phyloP scores from a whole-genome alignment of 23 red algal genomes.

The Gracilaria gracilis region DNA sequence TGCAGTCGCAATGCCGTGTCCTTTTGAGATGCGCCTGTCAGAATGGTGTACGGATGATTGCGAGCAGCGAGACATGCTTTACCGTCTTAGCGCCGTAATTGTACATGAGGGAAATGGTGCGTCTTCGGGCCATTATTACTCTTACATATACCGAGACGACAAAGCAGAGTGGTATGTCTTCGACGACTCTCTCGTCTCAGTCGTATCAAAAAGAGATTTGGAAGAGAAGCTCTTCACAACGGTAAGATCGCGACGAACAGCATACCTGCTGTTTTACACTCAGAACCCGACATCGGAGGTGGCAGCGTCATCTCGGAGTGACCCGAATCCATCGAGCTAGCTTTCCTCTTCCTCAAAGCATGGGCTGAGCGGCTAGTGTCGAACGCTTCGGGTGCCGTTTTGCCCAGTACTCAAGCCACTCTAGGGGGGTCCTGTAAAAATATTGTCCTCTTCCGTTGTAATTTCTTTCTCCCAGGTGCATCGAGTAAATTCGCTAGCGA shows the following conservation, averaged over 20 bases:
- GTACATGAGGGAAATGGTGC: conserved; percentile 79
- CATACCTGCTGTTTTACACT: conserved; percentile 79
- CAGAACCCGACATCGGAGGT: background rate
- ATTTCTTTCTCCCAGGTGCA: background rate
- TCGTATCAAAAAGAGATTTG: conserved; percentile 33
- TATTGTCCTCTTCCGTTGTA: conserved; percentile 2
- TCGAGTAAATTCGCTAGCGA: background rate
- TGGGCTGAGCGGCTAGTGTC: background rate
- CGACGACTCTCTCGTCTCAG: conserved; percentile 72
- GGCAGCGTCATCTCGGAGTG: background rate
- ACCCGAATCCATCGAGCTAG: conserved; percentile 5
- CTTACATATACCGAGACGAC: conserved; percentile 61
- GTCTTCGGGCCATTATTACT: conserved; percentile 83
- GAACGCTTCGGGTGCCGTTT: background rate
- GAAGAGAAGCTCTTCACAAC: conserved; percentile 61
- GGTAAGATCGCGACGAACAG: conserved; percentile 48
- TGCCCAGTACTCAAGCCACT: background rate
- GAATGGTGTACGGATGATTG: conserved; percentile 65
- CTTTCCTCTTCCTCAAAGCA: background rate
- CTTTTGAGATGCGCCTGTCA: conserved; percentile 44
- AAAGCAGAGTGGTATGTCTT: conserved; percentile 63
- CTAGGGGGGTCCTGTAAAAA: conserved; percentile 6
- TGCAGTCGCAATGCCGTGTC: conserved; percentile 77
- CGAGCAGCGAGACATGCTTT: conserved; percentile 51
- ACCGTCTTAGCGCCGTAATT: conserved; percentile 75